Percentiles rank a stretch among this genome's conserved stretches.
Evolutionary conservation across 176 grass and related monocot species (phyloP).

Genomic region (Coix lacrymajobi): DNA sequence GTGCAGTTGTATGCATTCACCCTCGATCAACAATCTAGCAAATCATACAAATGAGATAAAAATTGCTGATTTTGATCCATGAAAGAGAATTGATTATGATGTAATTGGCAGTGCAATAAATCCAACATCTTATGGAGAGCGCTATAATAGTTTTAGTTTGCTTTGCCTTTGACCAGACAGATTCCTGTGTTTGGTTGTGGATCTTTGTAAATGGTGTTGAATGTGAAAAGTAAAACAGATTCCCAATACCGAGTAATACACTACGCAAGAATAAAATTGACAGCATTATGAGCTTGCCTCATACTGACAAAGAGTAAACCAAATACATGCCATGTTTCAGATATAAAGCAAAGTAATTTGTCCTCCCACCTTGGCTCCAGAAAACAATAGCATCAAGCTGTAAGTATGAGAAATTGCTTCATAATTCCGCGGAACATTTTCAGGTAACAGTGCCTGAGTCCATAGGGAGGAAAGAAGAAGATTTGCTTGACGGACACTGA

Average conservation of each 20-base stretch:
- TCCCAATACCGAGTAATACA: background rate
- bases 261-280: background rate
- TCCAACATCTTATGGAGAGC: background rate
- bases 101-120: background rate
- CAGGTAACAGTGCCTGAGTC: conserved; percentile 68
- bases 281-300: background rate
- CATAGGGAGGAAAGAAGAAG: conserved; percentile 92
- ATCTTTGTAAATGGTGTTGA: background rate
- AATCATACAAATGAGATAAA: conserved; percentile 12
- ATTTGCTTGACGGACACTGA: conserved; percentile 67
- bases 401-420: conserved; percentile 95
- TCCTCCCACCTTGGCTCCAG: conserved; percentile 62
- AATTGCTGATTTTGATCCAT: background rate
- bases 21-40: background rate
- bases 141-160: background rate
- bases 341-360: background rate
- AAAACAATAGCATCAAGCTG: conserved; percentile 91
- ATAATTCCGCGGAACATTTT: conserved; percentile 77
- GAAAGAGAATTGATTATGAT: background rate
- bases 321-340: background rate
- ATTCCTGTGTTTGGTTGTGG: background rate
- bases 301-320: background rate
- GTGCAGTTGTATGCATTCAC: background rate
- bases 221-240: background rate
- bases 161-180: conserved; percentile 2